phyloP scores from a whole-genome alignment of 345 rosid genomes.

The Eutrema yunnanense region DNA sequence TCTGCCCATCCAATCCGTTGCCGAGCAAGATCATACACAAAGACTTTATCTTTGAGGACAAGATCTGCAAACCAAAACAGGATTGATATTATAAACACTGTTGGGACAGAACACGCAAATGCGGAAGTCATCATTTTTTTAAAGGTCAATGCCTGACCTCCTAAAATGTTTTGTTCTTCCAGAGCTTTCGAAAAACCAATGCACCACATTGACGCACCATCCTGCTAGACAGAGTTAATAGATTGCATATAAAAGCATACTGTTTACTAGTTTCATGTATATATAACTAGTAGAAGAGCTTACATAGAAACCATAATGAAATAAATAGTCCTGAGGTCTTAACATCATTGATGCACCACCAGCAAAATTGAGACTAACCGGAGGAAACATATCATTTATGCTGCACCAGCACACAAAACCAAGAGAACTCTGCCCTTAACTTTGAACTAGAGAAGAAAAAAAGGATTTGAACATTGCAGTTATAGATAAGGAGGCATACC shows the following conservation, averaged over 20 bases:
- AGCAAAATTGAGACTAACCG: constrained; percentile 74
- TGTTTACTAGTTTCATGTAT: background rate
- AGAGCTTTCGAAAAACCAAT: constrained; percentile 65
- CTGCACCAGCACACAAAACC: constrained; percentile 33
- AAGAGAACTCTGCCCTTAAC: background rate
- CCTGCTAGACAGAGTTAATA: constrained; percentile 36
- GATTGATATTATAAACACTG: background rate
- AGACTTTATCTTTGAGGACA: constrained; percentile 82
- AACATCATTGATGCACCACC: constrained; percentile 81
- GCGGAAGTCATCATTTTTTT: background rate
- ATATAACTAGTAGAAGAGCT: constrained; percentile 25
- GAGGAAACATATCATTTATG: constrained; percentile 63
- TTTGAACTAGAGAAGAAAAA: background rate
- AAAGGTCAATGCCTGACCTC: constrained; percentile 49
- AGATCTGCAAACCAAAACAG: constrained; percentile 58
- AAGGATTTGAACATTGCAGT: constrained; percentile 3
- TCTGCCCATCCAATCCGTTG: constrained; percentile 89
- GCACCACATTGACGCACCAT: constrained; percentile 84
- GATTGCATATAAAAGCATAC: background rate
- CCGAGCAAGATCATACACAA: constrained; percentile 81
- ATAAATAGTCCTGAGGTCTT: constrained; percentile 82
- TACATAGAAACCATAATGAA: constrained; percentile 63
- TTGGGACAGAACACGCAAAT: background rate
- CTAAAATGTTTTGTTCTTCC: constrained; percentile 65
- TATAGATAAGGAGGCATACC: constrained; percentile 37